Base-by-base conservation (phyloP, 164 flowering plant genomes). In the Euptelea pleiosperma region DNA sequence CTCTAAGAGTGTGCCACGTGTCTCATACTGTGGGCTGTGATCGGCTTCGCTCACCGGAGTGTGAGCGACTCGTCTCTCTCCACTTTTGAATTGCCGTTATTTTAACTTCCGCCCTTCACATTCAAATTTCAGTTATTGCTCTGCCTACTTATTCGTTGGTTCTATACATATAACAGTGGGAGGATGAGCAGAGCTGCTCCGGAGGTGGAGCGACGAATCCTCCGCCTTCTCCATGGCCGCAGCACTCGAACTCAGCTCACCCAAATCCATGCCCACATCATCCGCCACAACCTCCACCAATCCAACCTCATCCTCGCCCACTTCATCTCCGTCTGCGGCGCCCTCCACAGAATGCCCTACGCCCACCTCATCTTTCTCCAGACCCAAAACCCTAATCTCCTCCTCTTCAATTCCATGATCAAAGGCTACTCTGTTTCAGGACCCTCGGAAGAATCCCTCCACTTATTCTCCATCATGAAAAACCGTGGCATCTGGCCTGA, bases 371-470 rank as follows among this genome's bases (percentile, higher is more conserved):
- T 89, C 45, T 91, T 86, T 56, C 12, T n/a, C 51, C 84, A 74
- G 25, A 55, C 65, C 36, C 80, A 46, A 0, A 63, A 78, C 65
- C 95, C 98, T 26, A 81, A 77, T 46, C 60, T 91, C 49, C 46
- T 78, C 64, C 81, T 89, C 51, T 85, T 77, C 76, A 87, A 91
- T 60, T 77, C 96, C 65, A 83, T 91, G 77, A 83, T 91, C 73
- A 91, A 83, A 58, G 89, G 70, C 42, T 74, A 73, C 66, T 91
- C 96, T 2, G 50, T 84, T 9, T 46, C 50, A 10, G 84, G 81
- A 1, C 87, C 91, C 18, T 76, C 58, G 42, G 35, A 64, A 22
- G 70, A 79, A 40, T 71, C 91, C 6, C 36, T 88, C 19, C 42
- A 22, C 2, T 56, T 79, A 10, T 86, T 80, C 39, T 55, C 76